Base-by-base conservation (phyloP, 2,329 filamentous ascomycete genomes). In the Bipolaris gigantea region DNA sequence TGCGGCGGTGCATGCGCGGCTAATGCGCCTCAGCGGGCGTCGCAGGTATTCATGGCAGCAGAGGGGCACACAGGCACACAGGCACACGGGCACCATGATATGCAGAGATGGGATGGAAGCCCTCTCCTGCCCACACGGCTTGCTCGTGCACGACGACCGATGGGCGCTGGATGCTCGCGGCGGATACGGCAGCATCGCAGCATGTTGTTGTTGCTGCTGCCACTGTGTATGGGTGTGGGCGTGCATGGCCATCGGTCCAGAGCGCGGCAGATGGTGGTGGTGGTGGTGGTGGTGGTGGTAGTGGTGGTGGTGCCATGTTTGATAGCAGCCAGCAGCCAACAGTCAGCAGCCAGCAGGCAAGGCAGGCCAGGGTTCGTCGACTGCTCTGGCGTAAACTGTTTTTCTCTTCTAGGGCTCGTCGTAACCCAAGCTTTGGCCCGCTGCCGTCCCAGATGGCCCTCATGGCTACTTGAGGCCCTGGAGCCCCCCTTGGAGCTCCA, bases 361-460 rank as follows among this genome's bases (percentile, higher is more conserved):
- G 38, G 23, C 27, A 52, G 43, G 44, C 40, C 56, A 56, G 56
- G 49, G 46, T 57, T 59, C 50, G 59, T 59, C 63, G 52, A 56
- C 62, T 62, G 53, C 60, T 65, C 59, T 42, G 63, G 64, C 59
- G 62, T 65, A 67, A 65, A 65, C 56, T 65, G 64, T 69, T 67
- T 67, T 69, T 66, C 64, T 60, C 38, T 55, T 55, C 55, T 58
- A 54, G 51, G 57, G 57, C 62, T 69, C 57, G 67, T 72, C 67
- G 68, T 70, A 68, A 70, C 67, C 59, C 61, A 65, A 64, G 64
- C 66, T 65, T 66, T 66, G 64, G 65, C 64, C 66, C 52, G 52
- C 52, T 66, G 65, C 64, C 66, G 61, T 69, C 62, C 66, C 68
- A 66, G 66, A 67, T 70, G 57, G 61, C 59, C 65, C 69, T 43